Evolutionary conservation across 176 grass and related monocot species (phyloP), one percentile per base, ranked within the genome.

Genomic region (Oryza meyeriana): DNA sequence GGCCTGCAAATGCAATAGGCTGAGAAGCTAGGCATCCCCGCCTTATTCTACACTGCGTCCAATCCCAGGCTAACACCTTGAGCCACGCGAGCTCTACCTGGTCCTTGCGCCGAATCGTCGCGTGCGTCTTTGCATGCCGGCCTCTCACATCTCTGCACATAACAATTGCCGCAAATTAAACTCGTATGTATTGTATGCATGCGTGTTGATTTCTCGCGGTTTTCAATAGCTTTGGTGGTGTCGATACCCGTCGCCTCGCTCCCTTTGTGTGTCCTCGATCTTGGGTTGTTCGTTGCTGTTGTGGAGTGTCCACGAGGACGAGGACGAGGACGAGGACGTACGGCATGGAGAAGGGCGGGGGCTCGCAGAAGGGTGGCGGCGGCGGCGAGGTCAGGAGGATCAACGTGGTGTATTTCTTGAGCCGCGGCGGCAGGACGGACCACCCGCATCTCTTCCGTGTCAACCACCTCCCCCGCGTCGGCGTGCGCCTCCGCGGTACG

Each of bases 361-460:
- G 66, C 8, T 44, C 63, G 61, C 38, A 69, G 63, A 80, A 76
- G 71, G 64, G 11, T 11, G 28, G 29, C 8, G 33, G 83, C 71
- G 41, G 20, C 63, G 82, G 85, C 33, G 92, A 85, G 89, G 69
- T 72, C 44, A 91, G 87, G 77, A 61, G 78, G 55, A 86, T 94
- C 72, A 85, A 87, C 89, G 84, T 94, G 34, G 84, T 94, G 17
- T 94, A 91, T 13, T 94, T 91, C 81, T 71, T 94, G 5, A 94
- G 92, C 84, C 81, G 87, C 66, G 71, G 72, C 44, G 89, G 89
- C 55, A 77, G 81, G 33, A 86, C 80, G 31, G 92, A 89, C 55
- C 92, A 94, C 69, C 92, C 92, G 30, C 89, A 91, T 78, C 92
- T 94, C 81, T 84, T 94, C 81, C 92, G 87, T 61, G 78, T 94